Evolutionary conservation across 805 yeast species (phyloP).

Genomic region (Schizosaccharomyces lindneri): DNA sequence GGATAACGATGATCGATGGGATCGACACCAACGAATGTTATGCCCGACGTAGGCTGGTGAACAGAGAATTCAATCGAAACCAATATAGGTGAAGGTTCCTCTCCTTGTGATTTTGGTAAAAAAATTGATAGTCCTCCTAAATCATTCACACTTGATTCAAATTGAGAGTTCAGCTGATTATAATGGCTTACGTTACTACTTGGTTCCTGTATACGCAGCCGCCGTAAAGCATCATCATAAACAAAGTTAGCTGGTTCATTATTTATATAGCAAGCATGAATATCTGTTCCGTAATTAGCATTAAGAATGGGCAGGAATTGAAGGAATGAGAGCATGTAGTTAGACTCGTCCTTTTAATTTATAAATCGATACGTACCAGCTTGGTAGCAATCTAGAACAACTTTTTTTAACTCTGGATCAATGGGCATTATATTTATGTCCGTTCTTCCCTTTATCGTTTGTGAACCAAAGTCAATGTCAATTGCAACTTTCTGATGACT

Average conservation of each 20-base stretch:
- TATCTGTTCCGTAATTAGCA: not conserved
- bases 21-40: constrained; percentile 38
- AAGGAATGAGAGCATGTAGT: not conserved
- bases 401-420: not conserved
- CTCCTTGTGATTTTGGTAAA: not conserved
- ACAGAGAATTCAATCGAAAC: not conserved
- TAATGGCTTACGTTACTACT: not conserved
- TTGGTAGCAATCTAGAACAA: constrained; percentile 1
- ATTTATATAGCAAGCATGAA: not conserved
- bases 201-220: not conserved
- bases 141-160: not conserved
- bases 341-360: not conserved
- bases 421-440: not conserved
- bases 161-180: not conserved
- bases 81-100: not conserved
- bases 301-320: not conserved
- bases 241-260: not conserved
- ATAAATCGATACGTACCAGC: not conserved
- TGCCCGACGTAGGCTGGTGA: constrained; percentile 20
- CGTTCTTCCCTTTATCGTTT: not conserved
- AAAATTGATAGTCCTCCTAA: not conserved
- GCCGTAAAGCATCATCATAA: not conserved
- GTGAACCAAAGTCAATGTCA: not conserved
- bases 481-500: constrained; percentile 1
- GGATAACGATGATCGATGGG: constrained; percentile 26